These are phyloP conservation scores for Saxophila tyrrhenica DNA, from an alignment of 495 filamentous ascomycete genomes.

Conservation along the genomic window DNA sequence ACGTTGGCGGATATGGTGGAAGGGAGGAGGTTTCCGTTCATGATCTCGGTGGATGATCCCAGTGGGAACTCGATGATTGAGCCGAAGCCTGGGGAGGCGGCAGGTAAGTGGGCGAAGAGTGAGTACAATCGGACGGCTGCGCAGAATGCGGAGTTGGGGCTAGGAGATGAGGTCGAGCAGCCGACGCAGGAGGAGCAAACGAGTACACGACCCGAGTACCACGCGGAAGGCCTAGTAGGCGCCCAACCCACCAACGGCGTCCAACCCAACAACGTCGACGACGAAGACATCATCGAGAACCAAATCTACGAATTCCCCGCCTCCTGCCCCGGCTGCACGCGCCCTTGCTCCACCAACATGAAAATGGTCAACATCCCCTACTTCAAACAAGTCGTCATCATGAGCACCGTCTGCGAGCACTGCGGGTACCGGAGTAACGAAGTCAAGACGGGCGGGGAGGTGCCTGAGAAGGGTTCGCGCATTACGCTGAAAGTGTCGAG, in stretches of 20 bases:
- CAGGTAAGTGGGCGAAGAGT: conserved; percentile 65
- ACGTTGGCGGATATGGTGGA: conserved; percentile 61
- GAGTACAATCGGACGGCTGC: conserved; percentile 72
- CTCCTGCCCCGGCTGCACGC: conserved; percentile 79
- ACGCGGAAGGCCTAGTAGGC: conserved; percentile 25
- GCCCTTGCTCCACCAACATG: conserved; percentile 74
- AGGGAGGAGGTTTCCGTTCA: conserved; percentile 73
- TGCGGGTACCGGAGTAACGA: conserved; percentile 95
- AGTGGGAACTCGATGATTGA: conserved; percentile 98
- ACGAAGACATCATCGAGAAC: conserved; percentile 74
- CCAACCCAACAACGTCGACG: conserved; percentile 31
- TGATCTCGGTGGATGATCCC: conserved; percentile 72
- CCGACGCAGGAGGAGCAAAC: conserved; percentile 19
- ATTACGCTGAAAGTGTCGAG: conserved; percentile 68
- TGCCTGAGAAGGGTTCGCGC: conserved; percentile 75
- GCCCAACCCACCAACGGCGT: conserved; percentile 30
- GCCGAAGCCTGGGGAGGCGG: conserved; percentile 55
- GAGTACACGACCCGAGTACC: conserved; percentile 29
- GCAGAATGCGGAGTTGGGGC: conserved; percentile 74
- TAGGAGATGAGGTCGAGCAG: conserved; percentile 35
- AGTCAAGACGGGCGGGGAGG: conserved; percentile 87
- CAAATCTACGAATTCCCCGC: conserved; percentile 84
- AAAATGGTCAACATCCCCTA: conserved; percentile 93
- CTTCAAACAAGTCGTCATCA: conserved; percentile 90
- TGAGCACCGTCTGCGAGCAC: conserved; percentile 74